Base-by-base conservation (phyloP, 2,329 filamentous ascomycete genomes). In the Penicillium sumatraense region DNA sequence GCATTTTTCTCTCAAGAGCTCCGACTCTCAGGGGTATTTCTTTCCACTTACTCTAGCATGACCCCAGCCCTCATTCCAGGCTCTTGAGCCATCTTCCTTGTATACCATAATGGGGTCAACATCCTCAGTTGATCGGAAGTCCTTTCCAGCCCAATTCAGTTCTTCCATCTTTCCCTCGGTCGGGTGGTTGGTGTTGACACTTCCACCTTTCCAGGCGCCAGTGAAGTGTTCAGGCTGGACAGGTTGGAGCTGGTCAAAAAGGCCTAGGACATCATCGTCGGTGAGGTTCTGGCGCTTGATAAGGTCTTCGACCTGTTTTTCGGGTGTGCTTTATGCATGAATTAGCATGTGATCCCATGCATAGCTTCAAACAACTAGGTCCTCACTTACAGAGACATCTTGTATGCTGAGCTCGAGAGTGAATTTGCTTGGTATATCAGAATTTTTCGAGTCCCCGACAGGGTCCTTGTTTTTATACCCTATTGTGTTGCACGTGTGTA, bases 41-140 rank as follows among this genome's bases (percentile, higher is more conserved):
- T n/a, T n/a, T n/a, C n/a, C n/a, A 57, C 57, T 40, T 42, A 58
- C 53, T 20, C 55, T 47, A 8, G 61, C 47, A 51, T 56, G 50
- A 18, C 53, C 54, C 50, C 55, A 60, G 5, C 26, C 29, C n/a
- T 40, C 35, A 45, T 58, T 54, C 52, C 48, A 63, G 2, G 31
- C 23, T 2, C 57, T n/a, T 18, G 42, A 23, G 0, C 44, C 53
- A 33, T 56, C 29, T 3, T 49, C 53, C 3, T 53, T 55, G 21
- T 55, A 51, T 2, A 52, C 31, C 51, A 60, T 54, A 2, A 60
- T 54, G 0, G 57, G 55, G 45, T 60, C 51, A 9, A 60, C 53
- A 24, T 60, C 51, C 20, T 58, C 53, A 6, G 49, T 57, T 3
- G 57, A 57, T 44, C 51, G 27, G 44, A 61, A 60, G 20, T 46